Evolutionary conservation across 805 yeast species (phyloP).

Genomic region (Myxozyma vanderwaltii): DNA sequence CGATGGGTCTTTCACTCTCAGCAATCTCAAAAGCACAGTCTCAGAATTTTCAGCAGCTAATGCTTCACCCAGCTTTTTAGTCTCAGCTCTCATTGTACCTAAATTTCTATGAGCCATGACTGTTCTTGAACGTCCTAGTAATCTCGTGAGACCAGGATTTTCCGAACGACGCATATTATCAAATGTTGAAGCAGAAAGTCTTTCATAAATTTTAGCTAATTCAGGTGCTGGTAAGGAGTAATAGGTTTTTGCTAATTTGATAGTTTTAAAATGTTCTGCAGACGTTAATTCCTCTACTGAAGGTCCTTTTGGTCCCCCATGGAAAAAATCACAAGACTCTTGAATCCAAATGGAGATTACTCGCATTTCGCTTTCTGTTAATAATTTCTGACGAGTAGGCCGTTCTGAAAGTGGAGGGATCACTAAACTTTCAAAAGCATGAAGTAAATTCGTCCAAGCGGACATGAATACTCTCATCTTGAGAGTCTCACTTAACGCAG

Average conservation of each 20-base stretch:
- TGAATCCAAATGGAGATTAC: conserved; percentile 71
- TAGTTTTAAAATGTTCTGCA: conserved; percentile 13
- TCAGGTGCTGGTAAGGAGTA: conserved; percentile 56
- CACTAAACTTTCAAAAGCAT: conserved; percentile 67
- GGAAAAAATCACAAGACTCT: conserved; percentile 71
- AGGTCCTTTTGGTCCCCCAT: conserved; percentile 81
- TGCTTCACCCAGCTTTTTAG: conserved; percentile 51
- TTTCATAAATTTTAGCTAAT: conserved; percentile 60
- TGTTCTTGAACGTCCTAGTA: conserved; percentile 63
- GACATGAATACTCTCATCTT: conserved; percentile 68
- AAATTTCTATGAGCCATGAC: conserved; percentile 72
- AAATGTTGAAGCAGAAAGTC: conserved; percentile 57
- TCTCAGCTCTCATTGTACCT: conserved; percentile 53
- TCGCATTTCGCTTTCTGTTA: conserved; percentile 64
- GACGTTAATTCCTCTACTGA: conserved; percentile 61
- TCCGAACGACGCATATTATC: conserved; percentile 49
- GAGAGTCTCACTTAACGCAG: conserved; percentile 56
- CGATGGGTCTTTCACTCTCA: conserved; percentile 65
- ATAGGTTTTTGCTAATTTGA: conserved; percentile 39
- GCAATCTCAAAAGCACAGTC: conserved; percentile 69
- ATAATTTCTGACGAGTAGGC: conserved; percentile 46
- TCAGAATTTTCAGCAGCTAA: conserved; percentile 54
- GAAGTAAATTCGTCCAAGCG: conserved; percentile 76
- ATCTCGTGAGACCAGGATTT: conserved; percentile 48
- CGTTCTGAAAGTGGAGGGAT: conserved; percentile 63